Evolutionary conservation across 2,329 filamentous ascomycete genomes (phyloP).

Genomic region (Pseudogymnoascus sp.): DNA sequence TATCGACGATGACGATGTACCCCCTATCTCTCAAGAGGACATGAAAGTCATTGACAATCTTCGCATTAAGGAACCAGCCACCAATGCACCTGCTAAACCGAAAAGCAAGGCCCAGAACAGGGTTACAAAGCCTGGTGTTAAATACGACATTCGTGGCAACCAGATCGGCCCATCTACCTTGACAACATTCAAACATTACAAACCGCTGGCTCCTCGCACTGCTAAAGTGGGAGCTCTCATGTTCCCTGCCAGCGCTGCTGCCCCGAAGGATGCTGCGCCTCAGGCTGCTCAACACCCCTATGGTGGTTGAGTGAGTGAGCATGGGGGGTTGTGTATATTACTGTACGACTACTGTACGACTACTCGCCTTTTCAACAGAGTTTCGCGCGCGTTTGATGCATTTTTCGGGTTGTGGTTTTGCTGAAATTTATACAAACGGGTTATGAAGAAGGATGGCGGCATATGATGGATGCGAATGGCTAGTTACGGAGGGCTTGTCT

Average conservation of each 20-base stretch:
- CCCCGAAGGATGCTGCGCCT: not conserved
- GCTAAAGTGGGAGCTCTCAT: not conserved
- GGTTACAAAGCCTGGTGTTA: not conserved
- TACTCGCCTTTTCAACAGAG: not conserved
- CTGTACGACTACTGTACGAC: not conserved
- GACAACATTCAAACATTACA: not conserved
- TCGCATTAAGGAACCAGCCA: not conserved
- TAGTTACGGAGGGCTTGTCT: not conserved
- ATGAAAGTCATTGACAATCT: not conserved
- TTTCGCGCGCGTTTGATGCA: not conserved
- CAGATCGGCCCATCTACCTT: not conserved
- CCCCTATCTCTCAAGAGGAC: not conserved
- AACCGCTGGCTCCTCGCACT: not conserved
- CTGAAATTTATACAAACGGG: not conserved
- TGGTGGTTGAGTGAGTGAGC: not conserved
- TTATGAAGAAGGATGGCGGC: not conserved
- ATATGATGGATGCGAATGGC: not conserved
- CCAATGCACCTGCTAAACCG: not conserved
- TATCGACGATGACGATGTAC: not conserved
- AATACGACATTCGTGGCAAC: slow-evolving; percentile 1
- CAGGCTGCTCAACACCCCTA: not conserved
- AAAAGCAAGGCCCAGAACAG: not conserved
- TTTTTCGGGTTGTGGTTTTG: not conserved
- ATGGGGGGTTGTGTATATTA: not conserved
- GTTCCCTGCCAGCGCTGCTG: not conserved